Evolutionary conservation across 495 filamentous ascomycete species (phyloP).

Genomic region (Hypomontagnella monticulosa): DNA sequence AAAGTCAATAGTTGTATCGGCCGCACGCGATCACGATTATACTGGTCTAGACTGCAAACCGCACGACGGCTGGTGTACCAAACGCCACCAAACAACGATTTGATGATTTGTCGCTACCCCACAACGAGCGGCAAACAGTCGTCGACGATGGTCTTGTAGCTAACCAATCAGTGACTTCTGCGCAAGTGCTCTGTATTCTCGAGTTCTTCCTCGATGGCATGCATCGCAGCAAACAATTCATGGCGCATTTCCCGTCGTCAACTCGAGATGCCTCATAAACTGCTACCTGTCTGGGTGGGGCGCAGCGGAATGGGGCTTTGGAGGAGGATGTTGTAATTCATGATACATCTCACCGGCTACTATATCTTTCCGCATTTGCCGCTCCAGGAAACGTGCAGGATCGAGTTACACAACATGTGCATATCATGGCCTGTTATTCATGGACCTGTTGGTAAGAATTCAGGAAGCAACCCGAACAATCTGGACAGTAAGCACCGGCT

Average conservation of each 20-base stretch:
- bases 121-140: slow-evolving; percentile 14
- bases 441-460: slow-evolving; percentile 15
- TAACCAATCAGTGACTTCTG: slow-evolving; percentile 16
- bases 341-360: slow-evolving; percentile 11
- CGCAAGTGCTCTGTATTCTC: not conserved
- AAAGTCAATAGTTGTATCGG: slow-evolving; percentile 2
- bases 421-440: slow-evolving; percentile 6
- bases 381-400: slow-evolving; percentile 33
- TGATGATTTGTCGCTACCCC: slow-evolving; percentile 16
- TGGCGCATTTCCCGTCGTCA: slow-evolving; percentile 14
- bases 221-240: slow-evolving; percentile 23
- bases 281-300: slow-evolving; percentile 12
- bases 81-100: slow-evolving; percentile 1
- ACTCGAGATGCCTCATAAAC: slow-evolving; percentile 15
- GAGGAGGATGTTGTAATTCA: not conserved
- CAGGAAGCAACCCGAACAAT: slow-evolving; percentile 6
- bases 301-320: slow-evolving; percentile 9
- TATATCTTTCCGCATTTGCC: slow-evolving; percentile 27
- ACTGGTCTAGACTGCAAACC: not conserved
- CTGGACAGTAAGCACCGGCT: not conserved
- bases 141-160: not conserved
- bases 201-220: slow-evolving; percentile 17
- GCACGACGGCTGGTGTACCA: not conserved
- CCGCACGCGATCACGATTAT: not conserved
- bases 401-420: slow-evolving; percentile 38